phyloP scores from a whole-genome alignment of 108 stramenopile species.

The Poteriospumella lacustris region DNA sequence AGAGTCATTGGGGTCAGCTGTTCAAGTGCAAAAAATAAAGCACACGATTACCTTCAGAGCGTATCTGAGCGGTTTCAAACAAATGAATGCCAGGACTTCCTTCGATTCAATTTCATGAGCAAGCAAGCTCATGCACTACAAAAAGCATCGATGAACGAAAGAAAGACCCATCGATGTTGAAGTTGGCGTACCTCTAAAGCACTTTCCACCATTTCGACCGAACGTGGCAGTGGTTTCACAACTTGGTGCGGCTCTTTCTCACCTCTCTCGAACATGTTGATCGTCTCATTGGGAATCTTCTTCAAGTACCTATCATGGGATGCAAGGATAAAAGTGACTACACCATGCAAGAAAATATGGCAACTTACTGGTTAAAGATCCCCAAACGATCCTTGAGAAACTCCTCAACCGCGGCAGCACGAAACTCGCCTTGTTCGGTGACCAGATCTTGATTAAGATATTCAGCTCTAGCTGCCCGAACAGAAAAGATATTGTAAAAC shows the following conservation, averaged over 20 bases:
- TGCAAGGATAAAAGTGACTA: too few species aligned
- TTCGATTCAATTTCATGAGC: background rate
- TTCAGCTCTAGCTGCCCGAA: background rate
- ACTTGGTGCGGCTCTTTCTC: background rate
- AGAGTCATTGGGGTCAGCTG: too few species aligned
- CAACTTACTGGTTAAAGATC: too few species aligned
- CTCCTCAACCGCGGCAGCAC: background rate
- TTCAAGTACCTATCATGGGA: background rate
- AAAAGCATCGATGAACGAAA: too few species aligned
- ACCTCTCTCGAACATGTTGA: background rate
- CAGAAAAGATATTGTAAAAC: background rate
- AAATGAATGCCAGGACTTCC: background rate
- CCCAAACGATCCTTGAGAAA: background rate
- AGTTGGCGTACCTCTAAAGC: background rate
- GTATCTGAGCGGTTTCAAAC: background rate
- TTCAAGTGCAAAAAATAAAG: too few species aligned
- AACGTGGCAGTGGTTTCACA: background rate
- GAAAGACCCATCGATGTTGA: too few species aligned
- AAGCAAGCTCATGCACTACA: background rate
- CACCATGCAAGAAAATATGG: too few species aligned
- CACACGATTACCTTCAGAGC: too few species aligned
- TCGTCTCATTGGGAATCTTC: background rate
- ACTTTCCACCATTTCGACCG: background rate
- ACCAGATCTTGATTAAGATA: background rate
- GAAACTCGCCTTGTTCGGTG: background rate